These are phyloP conservation scores for Oidiodendron maius DNA, from an alignment of 495 filamentous ascomycete species.

Conservation along the genomic window DNA sequence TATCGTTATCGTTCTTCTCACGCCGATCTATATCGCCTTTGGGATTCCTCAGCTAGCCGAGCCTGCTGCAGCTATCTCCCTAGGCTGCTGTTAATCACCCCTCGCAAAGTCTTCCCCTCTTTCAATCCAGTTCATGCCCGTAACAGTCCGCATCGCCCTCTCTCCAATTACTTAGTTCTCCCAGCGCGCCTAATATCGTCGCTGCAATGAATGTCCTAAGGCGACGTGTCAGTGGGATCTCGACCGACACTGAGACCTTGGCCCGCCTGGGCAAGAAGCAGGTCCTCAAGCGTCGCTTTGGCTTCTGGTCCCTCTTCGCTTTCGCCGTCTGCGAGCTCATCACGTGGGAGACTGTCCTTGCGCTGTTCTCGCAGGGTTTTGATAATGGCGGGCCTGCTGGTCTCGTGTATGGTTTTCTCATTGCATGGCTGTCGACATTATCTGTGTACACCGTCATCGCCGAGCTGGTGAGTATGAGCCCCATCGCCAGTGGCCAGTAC, in stretches of 20 bases:
- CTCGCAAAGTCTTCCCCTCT: too few species aligned
- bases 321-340: constrained; percentile 36
- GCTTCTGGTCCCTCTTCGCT: constrained; percentile 41
- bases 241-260: constrained; percentile 33
- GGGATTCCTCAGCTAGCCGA: too few species aligned
- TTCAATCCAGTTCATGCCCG: too few species aligned
- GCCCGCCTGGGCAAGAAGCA: constrained; percentile 46
- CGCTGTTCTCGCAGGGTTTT: constrained; percentile 12
- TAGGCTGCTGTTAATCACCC: too few species aligned
- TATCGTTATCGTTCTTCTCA: too few species aligned
- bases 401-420: constrained; percentile 45
- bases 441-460: constrained; percentile 38
- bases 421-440: constrained; percentile 42
- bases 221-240: neutral
- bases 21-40: too few species aligned
- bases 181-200: too few species aligned
- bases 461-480: constrained; percentile 42
- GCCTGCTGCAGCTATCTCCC: too few species aligned
- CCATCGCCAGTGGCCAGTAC: constrained; percentile 33
- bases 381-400: constrained; percentile 44
- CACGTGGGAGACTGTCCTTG: constrained; percentile 34
- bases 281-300: constrained; percentile 42
- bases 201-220: too few species aligned
- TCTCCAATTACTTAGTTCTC: too few species aligned
- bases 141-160: too few species aligned